Percentiles rank a stretch among this genome's conserved stretches.
Conservation (phyloP, 2,329 filamentous ascomycete species). For the Cordyceps javanica region DNA sequence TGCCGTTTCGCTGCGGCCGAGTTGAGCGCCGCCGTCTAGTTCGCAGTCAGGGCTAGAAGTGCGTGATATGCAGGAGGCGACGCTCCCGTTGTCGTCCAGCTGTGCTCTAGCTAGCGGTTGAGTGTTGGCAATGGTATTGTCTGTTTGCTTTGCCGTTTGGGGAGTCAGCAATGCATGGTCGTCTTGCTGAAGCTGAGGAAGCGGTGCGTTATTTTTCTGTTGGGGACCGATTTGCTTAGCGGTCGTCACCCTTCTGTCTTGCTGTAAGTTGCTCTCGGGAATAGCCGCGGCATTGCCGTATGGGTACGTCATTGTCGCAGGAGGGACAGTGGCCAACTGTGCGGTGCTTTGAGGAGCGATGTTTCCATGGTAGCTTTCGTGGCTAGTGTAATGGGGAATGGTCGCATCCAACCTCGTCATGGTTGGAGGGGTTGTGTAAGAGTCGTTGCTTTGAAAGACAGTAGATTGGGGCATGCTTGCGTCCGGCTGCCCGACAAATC, state of each 20-base stretch:
- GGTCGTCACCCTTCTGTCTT: neutral
- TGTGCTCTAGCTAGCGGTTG: neutral
- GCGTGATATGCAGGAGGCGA: slow-evolving; percentile 5
- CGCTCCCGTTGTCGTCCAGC: slow-evolving; percentile 1
- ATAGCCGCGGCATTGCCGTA: neutral
- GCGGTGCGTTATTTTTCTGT: neutral
- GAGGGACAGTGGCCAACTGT: neutral
- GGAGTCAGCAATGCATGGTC: neutral
- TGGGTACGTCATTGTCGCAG: neutral
- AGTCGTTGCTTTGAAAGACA: no score
- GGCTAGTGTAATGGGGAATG: no score
- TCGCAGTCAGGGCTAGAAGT: slow-evolving; percentile 9
- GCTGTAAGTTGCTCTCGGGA: neutral
- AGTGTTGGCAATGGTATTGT: neutral
- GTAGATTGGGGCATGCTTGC: no score
- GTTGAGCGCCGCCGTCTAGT: slow-evolving; percentile 8
- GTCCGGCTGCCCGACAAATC: no score
- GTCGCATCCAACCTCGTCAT: no score
- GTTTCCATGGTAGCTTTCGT: no score
- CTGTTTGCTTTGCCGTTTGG: neutral
- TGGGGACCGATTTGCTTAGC: neutral
- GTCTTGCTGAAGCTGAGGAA: neutral
- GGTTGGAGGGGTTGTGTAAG: no score
- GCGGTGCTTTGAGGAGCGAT: neutral
- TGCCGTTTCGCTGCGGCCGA: slow-evolving; percentile 9